A percentile compares a stretch with the other conserved stretches of the same genome.
These are phyloP conservation scores for Monilinia polystroma DNA, from an alignment of 2,329 filamentous ascomycete species.

Conservation along the genomic window DNA sequence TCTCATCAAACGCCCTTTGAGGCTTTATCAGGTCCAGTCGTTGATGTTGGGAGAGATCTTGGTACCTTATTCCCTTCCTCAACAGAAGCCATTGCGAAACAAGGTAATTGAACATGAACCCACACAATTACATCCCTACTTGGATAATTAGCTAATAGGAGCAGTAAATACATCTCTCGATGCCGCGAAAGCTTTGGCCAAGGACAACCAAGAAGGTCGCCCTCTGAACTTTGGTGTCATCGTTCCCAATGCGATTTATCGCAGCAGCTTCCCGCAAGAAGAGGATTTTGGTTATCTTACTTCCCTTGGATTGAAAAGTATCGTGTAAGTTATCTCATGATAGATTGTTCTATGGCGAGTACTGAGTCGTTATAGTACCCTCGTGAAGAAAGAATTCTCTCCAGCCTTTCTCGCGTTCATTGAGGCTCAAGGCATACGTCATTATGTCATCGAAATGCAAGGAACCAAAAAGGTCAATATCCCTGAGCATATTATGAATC, in stretches of 20 bases:
- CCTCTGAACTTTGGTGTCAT: constrained; percentile 78
- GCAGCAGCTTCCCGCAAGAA: constrained; percentile 74
- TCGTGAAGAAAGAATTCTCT: constrained; percentile 61
- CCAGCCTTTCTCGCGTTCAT: constrained; percentile 62
- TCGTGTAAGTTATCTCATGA: constrained; percentile 58
- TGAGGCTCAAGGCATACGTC: constrained; percentile 63
- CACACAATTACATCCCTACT: neutral
- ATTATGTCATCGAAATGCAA: constrained; percentile 73
- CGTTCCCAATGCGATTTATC: constrained; percentile 66
- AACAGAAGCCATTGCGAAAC: constrained; percentile 27
- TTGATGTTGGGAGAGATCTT: constrained; percentile 29
- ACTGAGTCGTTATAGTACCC: constrained; percentile 48
- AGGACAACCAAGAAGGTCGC: constrained; percentile 28
- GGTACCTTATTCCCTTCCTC: constrained; percentile 26
- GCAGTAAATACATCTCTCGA: constrained; percentile 27
- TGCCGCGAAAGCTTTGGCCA: constrained; percentile 25
- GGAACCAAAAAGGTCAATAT: constrained; percentile 85
- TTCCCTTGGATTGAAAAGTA: constrained; percentile 69
- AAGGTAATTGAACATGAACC: constrained; percentile 27
- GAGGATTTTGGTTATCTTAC: constrained; percentile 70
- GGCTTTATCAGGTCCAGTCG: constrained; percentile 18
- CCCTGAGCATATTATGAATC: constrained; percentile 63
- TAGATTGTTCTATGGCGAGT: neutral
- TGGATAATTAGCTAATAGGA: constrained; percentile 21
- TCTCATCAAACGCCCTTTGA: constrained; percentile 21